These are phyloP conservation scores for Talaromyces sp. DNA, from an alignment of 2,329 filamentous ascomycete species.

Conservation along the genomic window DNA sequence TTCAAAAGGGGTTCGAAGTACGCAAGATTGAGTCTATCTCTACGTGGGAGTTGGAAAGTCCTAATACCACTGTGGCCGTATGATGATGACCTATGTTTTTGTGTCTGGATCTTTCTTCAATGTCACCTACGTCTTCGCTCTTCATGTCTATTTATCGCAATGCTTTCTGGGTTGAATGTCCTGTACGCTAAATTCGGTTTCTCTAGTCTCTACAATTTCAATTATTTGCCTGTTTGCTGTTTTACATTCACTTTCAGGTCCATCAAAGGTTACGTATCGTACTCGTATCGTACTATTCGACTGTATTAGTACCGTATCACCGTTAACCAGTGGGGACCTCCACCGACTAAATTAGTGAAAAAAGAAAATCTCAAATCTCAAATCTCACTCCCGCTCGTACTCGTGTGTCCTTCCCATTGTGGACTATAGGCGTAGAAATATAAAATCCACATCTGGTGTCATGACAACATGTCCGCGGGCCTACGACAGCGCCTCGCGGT, in stretches of 20 bases:
- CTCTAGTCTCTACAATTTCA: too few species aligned
- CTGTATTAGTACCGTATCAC: not conserved
- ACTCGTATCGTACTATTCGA: not conserved
- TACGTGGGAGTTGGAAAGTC: not conserved
- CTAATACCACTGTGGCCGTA: not conserved
- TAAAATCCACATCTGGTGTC: not conserved
- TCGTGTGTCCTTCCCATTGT: not conserved
- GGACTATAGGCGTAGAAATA: not conserved
- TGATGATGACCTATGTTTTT: not conserved
- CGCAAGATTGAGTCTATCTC: not conserved
- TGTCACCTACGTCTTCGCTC: not conserved
- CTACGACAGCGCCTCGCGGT: not conserved
- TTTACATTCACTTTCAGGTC: not conserved
- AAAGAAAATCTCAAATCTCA: too few species aligned
- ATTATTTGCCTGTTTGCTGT: not conserved
- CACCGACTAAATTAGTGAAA: not conserved
- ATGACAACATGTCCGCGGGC: not conserved
- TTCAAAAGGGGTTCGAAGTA: slow-evolving; percentile 2
- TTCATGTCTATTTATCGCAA: not conserved
- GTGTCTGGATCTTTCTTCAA: not conserved
- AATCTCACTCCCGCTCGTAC: not conserved
- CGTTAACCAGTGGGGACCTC: not conserved
- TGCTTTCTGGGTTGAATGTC: not conserved
- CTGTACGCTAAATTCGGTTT: too few species aligned
- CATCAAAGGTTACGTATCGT: not conserved